Evolutionary conservation across 2,329 filamentous ascomycete genomes (phyloP).

Genomic region (Hymenoscyphus linearis): DNA sequence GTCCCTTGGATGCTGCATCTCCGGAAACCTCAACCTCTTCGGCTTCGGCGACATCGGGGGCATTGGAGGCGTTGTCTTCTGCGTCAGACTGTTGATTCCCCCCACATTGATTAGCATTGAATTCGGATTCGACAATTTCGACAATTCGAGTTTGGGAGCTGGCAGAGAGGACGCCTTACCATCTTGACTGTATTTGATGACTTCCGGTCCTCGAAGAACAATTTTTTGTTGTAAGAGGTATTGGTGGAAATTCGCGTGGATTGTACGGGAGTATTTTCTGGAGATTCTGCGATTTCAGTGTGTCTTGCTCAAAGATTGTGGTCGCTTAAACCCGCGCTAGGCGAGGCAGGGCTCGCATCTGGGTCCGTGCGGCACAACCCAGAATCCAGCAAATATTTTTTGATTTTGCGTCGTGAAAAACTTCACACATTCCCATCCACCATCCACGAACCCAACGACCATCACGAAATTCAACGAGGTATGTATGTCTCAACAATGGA

Average conservation of each 20-base stretch:
- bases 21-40: conserved; percentile 94
- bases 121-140: neutral
- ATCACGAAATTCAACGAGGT: conserved; percentile 25
- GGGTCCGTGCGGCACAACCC: conserved; percentile 8
- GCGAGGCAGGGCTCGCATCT: neutral
- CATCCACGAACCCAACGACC: conserved; percentile 10
- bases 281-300: conserved; percentile 6
- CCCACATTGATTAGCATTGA: too few relatives aligned
- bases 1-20: conserved; percentile 78
- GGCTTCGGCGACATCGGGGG: conserved; percentile 74
- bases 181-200: conserved; percentile 27
- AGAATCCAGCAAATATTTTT: neutral
- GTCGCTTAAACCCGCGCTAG: neutral
- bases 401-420: neutral
- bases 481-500: conserved; percentile 24
- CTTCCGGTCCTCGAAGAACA: conserved; percentile 32
- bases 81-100: conserved; percentile 77
- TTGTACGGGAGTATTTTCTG: conserved; percentile 4
- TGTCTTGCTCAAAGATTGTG: neutral
- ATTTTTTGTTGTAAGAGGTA: conserved; percentile 12
- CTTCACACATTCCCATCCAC: conserved; percentile 12
- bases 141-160: neutral
- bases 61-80: conserved; percentile 82
- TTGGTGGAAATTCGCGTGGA: conserved; percentile 9
- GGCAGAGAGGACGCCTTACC: conserved; percentile 12